Evolutionary conservation across 2,329 filamentous ascomycete species (phyloP).

Genomic region (Venturia carpophila): DNA sequence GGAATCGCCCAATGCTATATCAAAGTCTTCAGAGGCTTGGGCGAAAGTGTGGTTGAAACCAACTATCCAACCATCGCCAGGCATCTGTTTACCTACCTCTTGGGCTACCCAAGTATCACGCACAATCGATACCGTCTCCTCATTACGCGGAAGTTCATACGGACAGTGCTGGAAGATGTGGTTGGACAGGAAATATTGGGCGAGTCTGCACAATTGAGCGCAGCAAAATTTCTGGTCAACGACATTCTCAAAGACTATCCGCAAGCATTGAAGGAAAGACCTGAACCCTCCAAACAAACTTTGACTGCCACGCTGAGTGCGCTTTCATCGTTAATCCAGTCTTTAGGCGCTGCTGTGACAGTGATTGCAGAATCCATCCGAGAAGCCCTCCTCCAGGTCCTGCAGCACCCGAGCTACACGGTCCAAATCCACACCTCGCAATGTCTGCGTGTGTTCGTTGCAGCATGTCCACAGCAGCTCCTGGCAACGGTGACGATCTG

Average conservation of each 20-base stretch:
- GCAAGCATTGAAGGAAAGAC: slow-evolving; percentile 74
- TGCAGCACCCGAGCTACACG: slow-evolving; percentile 92
- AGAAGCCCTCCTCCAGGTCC: slow-evolving; percentile 78
- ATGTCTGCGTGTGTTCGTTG: slow-evolving; percentile 77
- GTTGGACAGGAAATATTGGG: slow-evolving; percentile 75
- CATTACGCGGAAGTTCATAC: slow-evolving; percentile 74
- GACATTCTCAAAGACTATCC: slow-evolving; percentile 91
- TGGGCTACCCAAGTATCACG: slow-evolving; percentile 66
- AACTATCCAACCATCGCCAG: slow-evolving; percentile 76
- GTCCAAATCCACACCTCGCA: slow-evolving; percentile 86
- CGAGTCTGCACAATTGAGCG: slow-evolving; percentile 79
- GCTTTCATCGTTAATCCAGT: slow-evolving; percentile 67
- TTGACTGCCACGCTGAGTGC: slow-evolving; percentile 73
- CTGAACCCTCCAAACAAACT: slow-evolving; percentile 81
- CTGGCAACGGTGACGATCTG: slow-evolving; percentile 87
- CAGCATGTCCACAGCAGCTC: slow-evolving; percentile 87
- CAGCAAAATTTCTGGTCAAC: slow-evolving; percentile 74
- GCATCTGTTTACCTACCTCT: slow-evolving; percentile 70
- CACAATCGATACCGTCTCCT: slow-evolving; percentile 85
- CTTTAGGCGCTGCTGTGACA: slow-evolving; percentile 74
- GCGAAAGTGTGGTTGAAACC: slow-evolving; percentile 72
- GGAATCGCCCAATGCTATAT: slow-evolving; percentile 84
- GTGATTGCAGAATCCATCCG: slow-evolving; percentile 73
- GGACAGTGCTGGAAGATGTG: slow-evolving; percentile 74
- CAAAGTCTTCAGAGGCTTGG: slow-evolving; percentile 67